phyloP scores from a whole-genome alignment of 371 early-diverging fungal species.

The Circinella umbellata region DNA sequence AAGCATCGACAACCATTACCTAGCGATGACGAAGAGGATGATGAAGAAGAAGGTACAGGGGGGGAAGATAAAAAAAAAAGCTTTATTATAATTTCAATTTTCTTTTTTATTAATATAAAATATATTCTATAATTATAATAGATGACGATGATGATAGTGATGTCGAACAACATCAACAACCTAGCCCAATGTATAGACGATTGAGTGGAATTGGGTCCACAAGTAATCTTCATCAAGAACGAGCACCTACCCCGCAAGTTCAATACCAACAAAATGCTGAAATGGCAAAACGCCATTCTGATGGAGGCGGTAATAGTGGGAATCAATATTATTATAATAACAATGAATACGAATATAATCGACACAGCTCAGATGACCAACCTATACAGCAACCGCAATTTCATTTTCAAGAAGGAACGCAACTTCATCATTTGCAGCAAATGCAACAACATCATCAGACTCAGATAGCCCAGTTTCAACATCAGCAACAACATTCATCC shows the following conservation, averaged over 20 bases:
- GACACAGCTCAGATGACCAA: slow-evolving; percentile 5
- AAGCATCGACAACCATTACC: slow-evolving; percentile 9
- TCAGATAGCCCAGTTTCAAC: slow-evolving; percentile 37
- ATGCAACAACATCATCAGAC: slow-evolving; percentile 34
- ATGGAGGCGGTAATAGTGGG: slow-evolving; percentile 9
- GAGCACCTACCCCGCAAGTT: slow-evolving; percentile 15
- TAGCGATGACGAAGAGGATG: slow-evolving; percentile 38
- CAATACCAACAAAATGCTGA: slow-evolving; percentile 1
- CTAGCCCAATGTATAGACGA: slow-evolving; percentile 21
- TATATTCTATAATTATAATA: neutral
- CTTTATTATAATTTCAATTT: neutral
- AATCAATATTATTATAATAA: neutral
- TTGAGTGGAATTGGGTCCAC: slow-evolving; percentile 23
- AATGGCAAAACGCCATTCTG: slow-evolving; percentile 17
- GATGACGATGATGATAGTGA: slow-evolving; percentile 23
- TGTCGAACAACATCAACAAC: slow-evolving; percentile 16
- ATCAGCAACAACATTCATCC: slow-evolving; percentile 26
- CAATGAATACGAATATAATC: neutral
- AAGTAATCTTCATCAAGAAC: slow-evolving; percentile 15
- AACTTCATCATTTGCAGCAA: slow-evolving; percentile 34
- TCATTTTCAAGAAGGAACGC: slow-evolving; percentile 25
- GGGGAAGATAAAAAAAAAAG: neutral
- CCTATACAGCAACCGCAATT: neutral
- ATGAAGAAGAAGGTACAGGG: slow-evolving; percentile 35
- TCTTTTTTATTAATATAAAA: neutral